Percentiles rank a stretch among this genome's conserved stretches.
Evolutionary conservation across 768 basidiomycete genomes (phyloP).

Genomic region (Saitozyma podzolica): DNA sequence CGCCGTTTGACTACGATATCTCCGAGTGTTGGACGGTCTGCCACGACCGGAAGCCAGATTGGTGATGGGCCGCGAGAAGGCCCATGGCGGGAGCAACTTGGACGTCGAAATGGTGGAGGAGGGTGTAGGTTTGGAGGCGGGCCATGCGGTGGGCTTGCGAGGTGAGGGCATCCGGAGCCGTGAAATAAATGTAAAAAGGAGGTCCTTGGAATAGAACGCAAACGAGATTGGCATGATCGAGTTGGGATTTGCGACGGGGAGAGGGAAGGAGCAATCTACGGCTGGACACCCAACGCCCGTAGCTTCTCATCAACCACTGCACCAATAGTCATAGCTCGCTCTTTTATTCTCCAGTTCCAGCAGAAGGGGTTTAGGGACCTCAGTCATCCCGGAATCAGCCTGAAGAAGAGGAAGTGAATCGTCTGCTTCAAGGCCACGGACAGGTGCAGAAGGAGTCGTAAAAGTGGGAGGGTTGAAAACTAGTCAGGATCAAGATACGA

Average conservation of each 20-base stretch:
- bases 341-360: slow-evolving; percentile 54
- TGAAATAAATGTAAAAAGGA: too few relatives aligned
- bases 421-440: slow-evolving; percentile 48
- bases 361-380: slow-evolving; percentile 29
- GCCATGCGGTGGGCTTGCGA: slow-evolving; percentile 24
- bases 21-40: slow-evolving; percentile 19
- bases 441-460: too few relatives aligned
- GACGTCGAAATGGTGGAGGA: slow-evolving; percentile 10
- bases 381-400: slow-evolving; percentile 54
- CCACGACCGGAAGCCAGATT: slow-evolving; percentile 26
- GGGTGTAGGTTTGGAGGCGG: slow-evolving; percentile 24
- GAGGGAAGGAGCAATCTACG: too few relatives aligned
- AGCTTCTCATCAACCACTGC: slow-evolving; percentile 60
- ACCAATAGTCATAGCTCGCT: slow-evolving; percentile 47
- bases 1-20: slow-evolving; percentile 19
- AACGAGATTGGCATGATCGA: too few relatives aligned
- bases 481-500: too few relatives aligned
- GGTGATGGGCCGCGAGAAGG: slow-evolving; percentile 22
- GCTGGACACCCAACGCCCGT: slow-evolving; percentile 61
- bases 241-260: too few relatives aligned
- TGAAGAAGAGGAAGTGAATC: slow-evolving; percentile 58
- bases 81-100: slow-evolving; percentile 30
- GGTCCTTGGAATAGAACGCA: too few relatives aligned
- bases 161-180: slow-evolving; percentile 1
- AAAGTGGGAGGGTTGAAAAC: too few relatives aligned